Percentiles rank a stretch among this genome's conserved stretches.
Evolutionary conservation across 306 rosid genomes (phyloP).

Genomic region (Alnus glutinosa): DNA sequence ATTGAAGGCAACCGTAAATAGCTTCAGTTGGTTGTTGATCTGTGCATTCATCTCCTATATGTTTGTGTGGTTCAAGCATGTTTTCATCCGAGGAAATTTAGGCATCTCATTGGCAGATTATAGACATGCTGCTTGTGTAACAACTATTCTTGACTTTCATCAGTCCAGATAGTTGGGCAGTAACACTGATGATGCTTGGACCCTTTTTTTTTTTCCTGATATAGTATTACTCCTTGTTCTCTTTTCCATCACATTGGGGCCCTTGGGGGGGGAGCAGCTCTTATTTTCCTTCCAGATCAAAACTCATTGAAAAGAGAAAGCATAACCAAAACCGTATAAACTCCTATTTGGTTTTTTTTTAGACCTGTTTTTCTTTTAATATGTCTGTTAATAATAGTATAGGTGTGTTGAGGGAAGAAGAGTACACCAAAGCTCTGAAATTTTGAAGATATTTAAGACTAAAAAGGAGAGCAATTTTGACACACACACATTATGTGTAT

Average conservation of each 20-base stretch:
- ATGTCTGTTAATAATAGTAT: not conserved
- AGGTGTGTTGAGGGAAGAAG: not conserved
- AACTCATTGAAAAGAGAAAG: not conserved
- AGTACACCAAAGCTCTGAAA: not conserved
- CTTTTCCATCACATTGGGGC: not conserved
- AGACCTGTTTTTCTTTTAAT: not conserved
- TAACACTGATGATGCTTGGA: not conserved
- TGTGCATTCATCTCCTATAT: not conserved
- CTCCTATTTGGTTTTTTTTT: not conserved
- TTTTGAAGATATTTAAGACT: not conserved
- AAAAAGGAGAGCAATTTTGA: not conserved
- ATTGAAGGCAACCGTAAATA: not conserved
- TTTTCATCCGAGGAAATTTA: not conserved
- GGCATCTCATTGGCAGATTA: not conserved
- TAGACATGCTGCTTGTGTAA: not conserved
- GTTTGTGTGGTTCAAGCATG: not conserved
- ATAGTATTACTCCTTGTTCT: not conserved
- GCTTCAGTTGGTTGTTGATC: not conserved
- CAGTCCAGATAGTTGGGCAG: not conserved
- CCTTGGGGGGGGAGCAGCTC: not conserved
- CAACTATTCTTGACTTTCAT: not conserved
- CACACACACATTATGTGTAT: not conserved
- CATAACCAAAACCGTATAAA: not conserved
- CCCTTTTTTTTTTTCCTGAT: not conserved
- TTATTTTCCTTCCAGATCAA: not conserved